Base-by-base conservation (phyloP, 805 yeast genomes). In the Blastobotrys muscicola region DNA sequence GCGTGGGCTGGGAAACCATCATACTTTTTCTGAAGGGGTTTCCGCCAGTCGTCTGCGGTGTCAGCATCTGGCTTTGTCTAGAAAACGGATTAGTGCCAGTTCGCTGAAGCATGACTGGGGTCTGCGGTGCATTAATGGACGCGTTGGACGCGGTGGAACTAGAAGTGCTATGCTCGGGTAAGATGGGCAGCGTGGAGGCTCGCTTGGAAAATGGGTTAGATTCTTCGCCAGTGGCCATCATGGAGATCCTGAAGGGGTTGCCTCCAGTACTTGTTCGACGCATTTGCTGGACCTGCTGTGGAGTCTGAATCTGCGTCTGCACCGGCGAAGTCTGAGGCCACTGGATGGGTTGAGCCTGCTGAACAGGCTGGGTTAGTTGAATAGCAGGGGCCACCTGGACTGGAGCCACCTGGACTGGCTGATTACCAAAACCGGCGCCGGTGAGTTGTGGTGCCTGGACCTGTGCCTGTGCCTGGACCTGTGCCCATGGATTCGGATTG, bases 1-100 rank as follows among this genome's bases (percentile, higher is more conserved):
- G 66, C 53, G 44, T 45, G 7, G 35, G 55, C 61, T 9, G 71
- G 60, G 45, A 15, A 2, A 40, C 36, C 13, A 47, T 13, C 66
- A 49, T 40, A 41, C 45, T 65, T 48, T 51, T 47, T 15, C 75
- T 67, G 62, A 80, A 80, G 29, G 86, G 86, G 53, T 80, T 80
- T 29, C 71, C 65, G 2, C 82, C 82, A 0, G 82, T 77, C 1
- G 69, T 53, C 36, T 64, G 62, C 3, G 71, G 59, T 4, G 46
- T 45, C 44, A 47, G 48, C 42, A 52, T 15, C 14, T 32, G 61
- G 29, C 36, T 15, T 33, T 40, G 46, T 12, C 43, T 35, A 4
- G 51, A 43, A 49, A 73, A 73, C 29, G 80, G 81, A 49, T 75
- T 75, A 12, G 70, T 60, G 3, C 62, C 60, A 3, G 65, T 53